A percentile compares a stretch with the other conserved stretches of the same genome.
Evolutionary conservation across 768 basidiomycete species (phyloP).

Genomic region (Tubosaeta sp.): DNA sequence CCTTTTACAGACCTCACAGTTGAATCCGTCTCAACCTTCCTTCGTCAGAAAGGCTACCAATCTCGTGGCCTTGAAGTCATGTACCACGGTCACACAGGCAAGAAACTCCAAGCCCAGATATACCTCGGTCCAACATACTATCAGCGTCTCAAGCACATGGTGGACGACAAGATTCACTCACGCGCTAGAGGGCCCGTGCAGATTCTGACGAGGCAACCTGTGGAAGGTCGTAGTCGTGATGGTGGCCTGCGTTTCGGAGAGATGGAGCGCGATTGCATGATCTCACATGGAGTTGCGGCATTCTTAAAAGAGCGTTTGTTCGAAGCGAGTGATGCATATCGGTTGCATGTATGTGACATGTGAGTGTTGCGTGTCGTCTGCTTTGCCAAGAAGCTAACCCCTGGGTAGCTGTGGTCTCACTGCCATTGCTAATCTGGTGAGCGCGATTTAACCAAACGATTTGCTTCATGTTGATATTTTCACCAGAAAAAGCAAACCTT

Average conservation of each 20-base stretch:
- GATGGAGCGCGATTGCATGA: slow-evolving; percentile 99
- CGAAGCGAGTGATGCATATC: slow-evolving; percentile 89
- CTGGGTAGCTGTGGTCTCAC: slow-evolving; percentile 80
- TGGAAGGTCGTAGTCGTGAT: slow-evolving; percentile 97
- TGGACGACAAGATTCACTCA: slow-evolving; percentile 99
- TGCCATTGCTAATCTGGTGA: slow-evolving; percentile 91
- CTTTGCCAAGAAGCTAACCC: not conserved
- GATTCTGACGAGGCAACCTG: slow-evolving; percentile 95
- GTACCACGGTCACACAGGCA: slow-evolving; percentile 99
- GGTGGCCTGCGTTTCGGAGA: slow-evolving; percentile 99
- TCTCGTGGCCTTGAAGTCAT: slow-evolving; percentile 96
- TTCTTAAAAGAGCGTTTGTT: slow-evolving; percentile 98
- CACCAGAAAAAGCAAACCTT: slow-evolving; percentile 93
- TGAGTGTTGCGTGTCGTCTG: slow-evolving; percentile 38
- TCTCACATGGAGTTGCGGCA: slow-evolving; percentile 96
- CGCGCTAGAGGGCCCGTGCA: slow-evolving; percentile 96
- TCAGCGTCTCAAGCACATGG: slow-evolving; percentile 99
- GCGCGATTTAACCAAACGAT: slow-evolving; percentile 26
- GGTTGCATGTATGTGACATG: slow-evolving; percentile 96
- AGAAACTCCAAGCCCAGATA: slow-evolving; percentile 95
- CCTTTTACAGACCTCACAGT: slow-evolving; percentile 98
- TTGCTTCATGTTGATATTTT: slow-evolving; percentile 9
- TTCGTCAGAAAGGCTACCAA: slow-evolving; percentile 90
- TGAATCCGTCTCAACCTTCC: slow-evolving; percentile 91
- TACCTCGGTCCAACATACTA: slow-evolving; percentile 99